Conservation (phyloP, 2,329 filamentous ascomycete species). For the Diplodia mutila region DNA sequence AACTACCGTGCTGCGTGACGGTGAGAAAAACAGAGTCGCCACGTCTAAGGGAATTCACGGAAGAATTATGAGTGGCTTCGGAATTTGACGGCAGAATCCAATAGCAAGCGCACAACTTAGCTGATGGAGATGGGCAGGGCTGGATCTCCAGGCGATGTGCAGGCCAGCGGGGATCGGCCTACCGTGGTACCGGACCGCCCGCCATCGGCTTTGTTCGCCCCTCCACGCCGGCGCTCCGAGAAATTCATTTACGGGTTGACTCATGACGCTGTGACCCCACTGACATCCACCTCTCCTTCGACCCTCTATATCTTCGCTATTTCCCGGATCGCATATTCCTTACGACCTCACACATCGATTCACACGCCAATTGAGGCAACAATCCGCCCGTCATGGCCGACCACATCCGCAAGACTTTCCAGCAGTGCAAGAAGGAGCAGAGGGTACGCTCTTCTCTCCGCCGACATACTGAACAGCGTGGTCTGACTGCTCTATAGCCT, state of each 20-base stretch:
- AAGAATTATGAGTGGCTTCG: neutral
- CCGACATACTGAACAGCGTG: conserved; percentile 20
- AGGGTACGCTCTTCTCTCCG: conserved; percentile 37
- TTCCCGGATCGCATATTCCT: neutral
- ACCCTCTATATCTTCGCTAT: conserved; percentile 1
- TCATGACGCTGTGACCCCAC: conserved; percentile 23
- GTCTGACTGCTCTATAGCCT: conserved; percentile 54
- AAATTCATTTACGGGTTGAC: conserved; percentile 27
- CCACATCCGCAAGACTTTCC: conserved; percentile 54
- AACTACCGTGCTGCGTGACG: neutral
- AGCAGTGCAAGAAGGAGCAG: conserved; percentile 55
- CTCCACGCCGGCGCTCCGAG: conserved; percentile 15
- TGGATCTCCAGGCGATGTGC: conserved; percentile 17
- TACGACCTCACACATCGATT: neutral
- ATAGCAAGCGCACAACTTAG: neutral
- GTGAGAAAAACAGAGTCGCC: neutral
- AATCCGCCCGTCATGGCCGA: conserved; percentile 44
- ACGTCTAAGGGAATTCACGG: neutral
- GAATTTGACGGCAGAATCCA: neutral
- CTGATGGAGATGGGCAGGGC: neutral
- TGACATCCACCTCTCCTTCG: conserved; percentile 13
- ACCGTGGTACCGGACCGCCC: conserved; percentile 4
- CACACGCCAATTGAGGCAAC: conserved; percentile 17
- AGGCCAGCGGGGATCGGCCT: conserved; percentile 15
- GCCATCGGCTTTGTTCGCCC: conserved; percentile 25